Evolutionary conservation across 106 monocot species (phyloP), one percentile per base, ranked within the genome.

Genomic region (Iris macrosiphon): DNA sequence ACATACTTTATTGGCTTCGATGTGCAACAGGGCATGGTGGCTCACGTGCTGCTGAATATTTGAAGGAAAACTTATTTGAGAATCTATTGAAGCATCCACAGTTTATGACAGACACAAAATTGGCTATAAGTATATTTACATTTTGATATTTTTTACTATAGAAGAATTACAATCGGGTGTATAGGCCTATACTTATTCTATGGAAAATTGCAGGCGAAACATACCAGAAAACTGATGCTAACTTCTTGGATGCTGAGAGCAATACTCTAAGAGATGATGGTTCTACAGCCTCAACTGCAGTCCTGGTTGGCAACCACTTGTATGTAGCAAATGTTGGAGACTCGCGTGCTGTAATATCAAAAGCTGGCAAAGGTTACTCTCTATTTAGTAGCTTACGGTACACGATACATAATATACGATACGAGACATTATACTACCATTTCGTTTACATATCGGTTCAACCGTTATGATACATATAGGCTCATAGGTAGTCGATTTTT

Each of bases 291-390:
- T 92, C 92, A 53, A 83, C 92, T 35, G 92, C 92, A 39, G 78
- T 92, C 63, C 68, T 92, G 57, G 75, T 92, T 54, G 92, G 86
- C 23, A 82, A 71, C 42, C 72, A 61, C 58, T 60, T 92, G 7
- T 92, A 86, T 51, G 82, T 92, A 33, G 92, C 86, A 45, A 92
- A 92, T 86, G 92, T 92, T 74, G 92, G 92, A 66, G 92, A 92
- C 65, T 92, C 92, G 52, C 82, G 92, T 54, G 71, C 86, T 57
- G 68, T 92, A n/a, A 71, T 92, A 57, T 87, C 86, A 37, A 82
- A 76, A 46, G 69, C 82, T 21, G 92, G 92, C n/a, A 78, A 87
- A 82, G 92, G 92, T 92, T 25, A 14, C 14, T 27, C 14, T 47
- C 33, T 5, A 6, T 18, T 12, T 28, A 11, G 35, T 31, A n/a